Evolutionary conservation across 108 stramenopile genomes (phyloP), one percentile per base, ranked within the genome.

Genomic region (Cyclotella baltica): DNA sequence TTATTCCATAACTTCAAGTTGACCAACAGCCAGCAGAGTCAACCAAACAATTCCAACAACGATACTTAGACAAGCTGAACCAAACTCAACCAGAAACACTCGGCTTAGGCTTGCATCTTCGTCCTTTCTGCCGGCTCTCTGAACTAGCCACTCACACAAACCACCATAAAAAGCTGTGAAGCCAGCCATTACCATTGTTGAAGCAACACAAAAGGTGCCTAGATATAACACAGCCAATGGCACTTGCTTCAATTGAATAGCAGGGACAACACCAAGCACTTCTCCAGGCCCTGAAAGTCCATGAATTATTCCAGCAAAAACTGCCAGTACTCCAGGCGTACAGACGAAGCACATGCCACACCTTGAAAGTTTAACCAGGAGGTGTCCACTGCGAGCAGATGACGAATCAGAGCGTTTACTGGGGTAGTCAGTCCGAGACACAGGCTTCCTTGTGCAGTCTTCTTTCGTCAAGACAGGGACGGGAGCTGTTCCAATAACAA

Each of bases 261-360:
- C 87, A 4, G 89, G 89, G 52, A 90, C 74, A 20, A 90, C 77
- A 33, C 85, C 89, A 22, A 90, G 46, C 11, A 90, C 79, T 35
- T 87, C 89, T 2, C 89, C 89, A 0, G 85, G 85, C n/a, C 89
- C 89, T 1, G 89, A 87, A 27, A 90, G 38, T 3, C 89, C 89
- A 73, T 90, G 87, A 79, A 90, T 48, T 18, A 88, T 83, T 28
- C 89, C 89, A 18, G 76, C 70, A 16, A 75, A 53, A 22, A 89
- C 11, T 1, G 88, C 79, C 4, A 81, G n/a, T 47, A 83, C 37
- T 5, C 63, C 40, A 22, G 63, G 43, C n/a, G 63, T 46, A 15
- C 63, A 46, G 15, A 18, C 16, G 23, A 43, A 8, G 27, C 38
- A 43, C 31, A 35, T 27, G 18, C 35, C 33, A 62, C 61, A 62